Conservation (phyloP, 306 rosid species). For the Gillenia trifoliata region DNA sequence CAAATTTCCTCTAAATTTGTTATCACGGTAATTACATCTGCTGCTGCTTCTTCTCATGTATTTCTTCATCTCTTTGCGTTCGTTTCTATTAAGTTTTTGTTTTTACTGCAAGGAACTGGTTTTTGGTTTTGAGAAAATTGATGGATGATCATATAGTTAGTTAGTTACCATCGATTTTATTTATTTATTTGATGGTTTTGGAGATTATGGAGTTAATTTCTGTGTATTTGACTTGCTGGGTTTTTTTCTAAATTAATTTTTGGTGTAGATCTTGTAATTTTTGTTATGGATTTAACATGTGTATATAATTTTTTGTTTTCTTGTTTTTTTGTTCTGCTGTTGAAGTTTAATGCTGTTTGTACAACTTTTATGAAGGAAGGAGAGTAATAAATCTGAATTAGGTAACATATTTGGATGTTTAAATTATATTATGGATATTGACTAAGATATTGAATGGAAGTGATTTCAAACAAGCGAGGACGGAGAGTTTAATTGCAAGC, state of each 20-base stretch:
- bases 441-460: neutral
- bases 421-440: neutral
- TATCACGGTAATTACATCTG: conserved; percentile 12
- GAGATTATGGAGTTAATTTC: neutral
- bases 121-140: neutral
- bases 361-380: neutral
- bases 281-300: neutral
- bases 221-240: neutral
- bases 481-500: neutral
- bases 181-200: neutral
- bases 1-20: conserved; percentile 3
- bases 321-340: neutral
- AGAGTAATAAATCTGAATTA: neutral
- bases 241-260: neutral
- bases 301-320: neutral
- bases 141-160: too few relatives aligned
- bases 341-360: neutral
- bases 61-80: neutral
- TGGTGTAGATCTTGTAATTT: neutral
- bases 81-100: neutral
- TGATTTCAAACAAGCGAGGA: neutral
- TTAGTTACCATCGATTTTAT: neutral
- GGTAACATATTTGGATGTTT: neutral
- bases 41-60: neutral
- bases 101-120: neutral